A percentile compares a stretch with the other conserved stretches of the same genome.
Conservation (phyloP, 2,329 filamentous ascomycete genomes). For the Calonectria pseudoreteaudii region DNA sequence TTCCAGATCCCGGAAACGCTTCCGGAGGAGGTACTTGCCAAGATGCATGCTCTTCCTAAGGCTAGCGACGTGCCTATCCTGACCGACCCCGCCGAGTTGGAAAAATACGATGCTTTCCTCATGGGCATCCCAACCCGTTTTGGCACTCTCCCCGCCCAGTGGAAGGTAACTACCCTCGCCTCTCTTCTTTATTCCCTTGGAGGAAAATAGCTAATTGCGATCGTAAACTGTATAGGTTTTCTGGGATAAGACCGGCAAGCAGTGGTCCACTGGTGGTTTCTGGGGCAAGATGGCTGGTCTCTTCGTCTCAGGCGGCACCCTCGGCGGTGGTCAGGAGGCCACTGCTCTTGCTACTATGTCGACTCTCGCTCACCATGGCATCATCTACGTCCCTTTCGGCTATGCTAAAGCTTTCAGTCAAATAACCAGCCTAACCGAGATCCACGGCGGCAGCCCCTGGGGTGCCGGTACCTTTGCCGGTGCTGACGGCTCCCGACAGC, state of each 20-base stretch:
- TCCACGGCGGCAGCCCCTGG: slow-evolving; percentile 91
- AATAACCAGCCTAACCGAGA: slow-evolving; percentile 78
- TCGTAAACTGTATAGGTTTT: slow-evolving; percentile 60
- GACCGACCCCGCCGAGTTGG: slow-evolving; percentile 68
- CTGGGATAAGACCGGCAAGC: slow-evolving; percentile 90
- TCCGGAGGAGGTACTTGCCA: slow-evolving; percentile 80
- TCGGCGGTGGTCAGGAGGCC: slow-evolving; percentile 92
- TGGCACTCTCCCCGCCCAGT: slow-evolving; percentile 98
- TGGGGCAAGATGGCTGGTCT: slow-evolving; percentile 91
- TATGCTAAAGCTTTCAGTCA: slow-evolving; percentile 83
- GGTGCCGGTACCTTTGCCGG: slow-evolving; percentile 91
- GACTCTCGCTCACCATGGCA: slow-evolving; percentile 91
- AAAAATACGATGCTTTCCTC: slow-evolving; percentile 87
- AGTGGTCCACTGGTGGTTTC: slow-evolving; percentile 83
- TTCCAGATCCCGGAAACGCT: slow-evolving; percentile 94
- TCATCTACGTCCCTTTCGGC: slow-evolving; percentile 95
- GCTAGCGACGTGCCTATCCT: slow-evolving; percentile 73
- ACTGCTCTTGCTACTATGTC: slow-evolving; percentile 85
- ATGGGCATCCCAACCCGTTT: slow-evolving; percentile 96
- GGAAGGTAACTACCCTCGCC: slow-evolving; percentile 68
- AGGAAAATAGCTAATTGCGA: not conserved
- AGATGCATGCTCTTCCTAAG: slow-evolving; percentile 93
- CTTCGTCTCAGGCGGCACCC: slow-evolving; percentile 86
- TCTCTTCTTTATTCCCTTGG: not conserved
- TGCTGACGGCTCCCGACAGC: slow-evolving; percentile 86